Evolutionary conservation across 805 yeast genomes (phyloP), one percentile per base, ranked within the genome.

Genomic region (Wickerhamiella spandovensis): DNA sequence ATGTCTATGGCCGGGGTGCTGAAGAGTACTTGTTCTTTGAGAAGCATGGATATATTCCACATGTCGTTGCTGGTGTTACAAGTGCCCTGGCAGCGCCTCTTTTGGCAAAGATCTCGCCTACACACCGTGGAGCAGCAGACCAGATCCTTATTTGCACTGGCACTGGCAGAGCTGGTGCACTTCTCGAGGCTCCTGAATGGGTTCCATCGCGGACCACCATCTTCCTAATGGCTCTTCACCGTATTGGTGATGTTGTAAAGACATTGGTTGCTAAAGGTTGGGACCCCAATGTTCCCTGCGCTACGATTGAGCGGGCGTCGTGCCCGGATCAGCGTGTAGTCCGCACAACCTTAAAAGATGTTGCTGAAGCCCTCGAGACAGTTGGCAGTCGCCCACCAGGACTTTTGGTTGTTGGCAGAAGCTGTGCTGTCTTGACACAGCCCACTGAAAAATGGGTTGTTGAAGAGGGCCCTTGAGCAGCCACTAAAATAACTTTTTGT

Each of bases 301-400:
- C 92, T 1, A 79, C 89, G 21, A 78, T 90, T 1, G 97, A 90
- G 64, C 73, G 97, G 51, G 95, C 96, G 0, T 81, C 92, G 15
- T 88, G 97, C 65, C 88, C 92, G 0, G 97, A 89, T 62, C 97
- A 90, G 67, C 67, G 97, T 50, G 74, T 89, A 5, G 78, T 88
- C 2, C 71, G 95, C 54, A 84, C 96, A 0, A 74, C 78, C 0
- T 67, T 90, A 43, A 71, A 72, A 48, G 67, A 82, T 54, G 77
- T 87, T 1, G 82, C 82, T 0, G 79, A 73, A 43, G 94, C 92
- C 1, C 77, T 87, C 1, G 82, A 82, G 54, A 76, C 76, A 25
- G 75, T 78, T 43, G 97, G 95, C 0, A 81, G 92, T 12, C 72
- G 95, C 54, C 97, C 97, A 0, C 97, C 97, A 0, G 97, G 97